Percentiles rank a stretch among this genome's conserved stretches.
phyloP scores from a whole-genome alignment of 1,284 basidiomycete species.

The Tilletiaria anomala region DNA sequence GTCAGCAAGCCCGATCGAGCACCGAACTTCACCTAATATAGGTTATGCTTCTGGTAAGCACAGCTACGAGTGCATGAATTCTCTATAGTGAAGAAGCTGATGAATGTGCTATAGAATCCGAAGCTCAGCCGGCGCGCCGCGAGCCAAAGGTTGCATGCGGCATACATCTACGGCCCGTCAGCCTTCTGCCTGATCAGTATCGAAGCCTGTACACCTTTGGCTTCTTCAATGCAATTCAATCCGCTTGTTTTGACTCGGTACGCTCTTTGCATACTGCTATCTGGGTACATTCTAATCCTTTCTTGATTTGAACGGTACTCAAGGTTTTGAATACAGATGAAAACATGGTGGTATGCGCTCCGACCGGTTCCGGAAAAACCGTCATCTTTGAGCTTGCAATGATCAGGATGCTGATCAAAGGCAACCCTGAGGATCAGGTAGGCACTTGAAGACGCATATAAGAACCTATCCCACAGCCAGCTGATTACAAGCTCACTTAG shows the following conservation, averaged over 20 bases:
- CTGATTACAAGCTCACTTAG: conserved; percentile 39
- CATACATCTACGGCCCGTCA: neutral
- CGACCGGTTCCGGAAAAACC: conserved; percentile 24
- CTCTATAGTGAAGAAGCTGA: too few species aligned
- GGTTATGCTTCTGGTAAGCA: too few species aligned
- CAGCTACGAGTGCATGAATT: too few species aligned
- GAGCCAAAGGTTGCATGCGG: too few species aligned
- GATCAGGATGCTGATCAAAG: conserved; percentile 55
- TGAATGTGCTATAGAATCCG: too few species aligned
- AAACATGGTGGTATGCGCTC: conserved; percentile 52
- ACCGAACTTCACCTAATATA: too few species aligned
- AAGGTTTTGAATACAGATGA: conserved; percentile 56
- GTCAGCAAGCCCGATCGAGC: too few species aligned
- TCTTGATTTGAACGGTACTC: conserved; percentile 1
- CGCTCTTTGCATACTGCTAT: conserved; percentile 14
- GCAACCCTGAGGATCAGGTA: conserved; percentile 5
- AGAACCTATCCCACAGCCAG: neutral
- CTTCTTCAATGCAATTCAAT: conserved; percentile 79
- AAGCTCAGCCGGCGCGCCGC: too few species aligned
- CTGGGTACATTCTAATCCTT: neutral
- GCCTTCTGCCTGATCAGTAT: conserved; percentile 41
- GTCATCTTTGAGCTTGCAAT: conserved; percentile 83
- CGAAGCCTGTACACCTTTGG: conserved; percentile 68
- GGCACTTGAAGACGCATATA: neutral
- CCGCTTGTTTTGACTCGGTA: conserved; percentile 61